Conservation (phyloP, 257 asterid genomes). For the Fraxinus quadrangulata region DNA sequence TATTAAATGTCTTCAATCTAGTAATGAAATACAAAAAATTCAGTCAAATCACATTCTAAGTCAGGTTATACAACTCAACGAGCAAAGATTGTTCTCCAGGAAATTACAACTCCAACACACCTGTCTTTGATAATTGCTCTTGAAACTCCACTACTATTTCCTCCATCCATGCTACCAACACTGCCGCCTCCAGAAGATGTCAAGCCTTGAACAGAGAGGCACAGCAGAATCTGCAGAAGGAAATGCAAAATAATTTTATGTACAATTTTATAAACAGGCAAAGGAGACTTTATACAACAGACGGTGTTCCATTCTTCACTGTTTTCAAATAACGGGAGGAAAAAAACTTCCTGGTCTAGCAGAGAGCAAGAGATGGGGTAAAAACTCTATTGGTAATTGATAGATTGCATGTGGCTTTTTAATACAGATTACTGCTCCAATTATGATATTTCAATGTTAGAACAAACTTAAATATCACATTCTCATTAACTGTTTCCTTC, state of each 20-base stretch:
- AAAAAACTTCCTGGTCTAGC: not conserved
- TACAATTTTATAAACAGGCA: not conserved
- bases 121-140: slow-evolving; percentile 86
- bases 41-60: slow-evolving; percentile 10
- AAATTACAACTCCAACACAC: slow-evolving; percentile 40
- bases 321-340: not conserved
- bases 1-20: slow-evolving; percentile 86
- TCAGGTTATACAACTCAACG: slow-evolving; percentile 9
- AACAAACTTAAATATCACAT: not conserved
- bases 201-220: slow-evolving; percentile 80
- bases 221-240: slow-evolving; percentile 65
- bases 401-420: not conserved
- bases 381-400: not conserved
- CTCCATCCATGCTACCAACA: slow-evolving; percentile 74
- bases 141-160: slow-evolving; percentile 93
- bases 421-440: not conserved
- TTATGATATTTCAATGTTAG: not conserved
- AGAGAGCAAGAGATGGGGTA: not conserved
- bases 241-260: slow-evolving; percentile 17
- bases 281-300: not conserved
- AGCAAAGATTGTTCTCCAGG: not conserved
- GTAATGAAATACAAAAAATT: slow-evolving; percentile 19
- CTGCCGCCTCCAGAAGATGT: slow-evolving; percentile 93
- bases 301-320: not conserved
- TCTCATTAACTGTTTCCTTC: not conserved